A percentile compares a stretch with the other conserved stretches of the same genome.
These are phyloP conservation scores for Periconia macrospinosa DNA, from an alignment of 2,329 filamentous ascomycete genomes.

Conservation along the genomic window DNA sequence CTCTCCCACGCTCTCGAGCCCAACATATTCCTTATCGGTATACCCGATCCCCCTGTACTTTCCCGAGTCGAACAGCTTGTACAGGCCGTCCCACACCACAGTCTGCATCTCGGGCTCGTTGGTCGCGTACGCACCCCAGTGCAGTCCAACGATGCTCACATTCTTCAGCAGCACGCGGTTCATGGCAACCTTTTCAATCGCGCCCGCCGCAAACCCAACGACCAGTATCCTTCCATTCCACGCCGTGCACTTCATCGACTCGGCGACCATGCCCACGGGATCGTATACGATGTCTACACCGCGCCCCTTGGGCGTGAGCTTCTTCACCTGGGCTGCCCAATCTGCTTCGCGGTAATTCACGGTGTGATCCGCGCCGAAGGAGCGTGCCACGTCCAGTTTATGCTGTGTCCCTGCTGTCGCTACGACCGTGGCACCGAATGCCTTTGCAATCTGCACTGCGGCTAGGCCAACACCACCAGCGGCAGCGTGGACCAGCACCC, in stretches of 20 bases:
- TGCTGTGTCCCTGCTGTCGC: slow-evolving; percentile 81
- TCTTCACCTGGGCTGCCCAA: slow-evolving; percentile 71
- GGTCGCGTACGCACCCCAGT: slow-evolving; percentile 84
- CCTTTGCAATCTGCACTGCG: slow-evolving; percentile 92
- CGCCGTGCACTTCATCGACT: slow-evolving; percentile 84
- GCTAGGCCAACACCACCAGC: slow-evolving; percentile 90
- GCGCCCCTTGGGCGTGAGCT: slow-evolving; percentile 69
- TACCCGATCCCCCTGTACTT: slow-evolving; percentile 84
- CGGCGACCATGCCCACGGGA: slow-evolving; percentile 86
- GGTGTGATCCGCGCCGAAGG: slow-evolving; percentile 82
- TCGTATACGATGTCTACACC: slow-evolving; percentile 95
- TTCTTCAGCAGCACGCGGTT: slow-evolving; percentile 95
- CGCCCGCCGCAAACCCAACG: slow-evolving; percentile 83
- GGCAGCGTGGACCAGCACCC: slow-evolving; percentile 87
- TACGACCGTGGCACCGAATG: slow-evolving; percentile 87
- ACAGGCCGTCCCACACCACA: slow-evolving; percentile 80
- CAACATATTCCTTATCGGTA: slow-evolving; percentile 78
- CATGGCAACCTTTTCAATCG: slow-evolving; percentile 88
- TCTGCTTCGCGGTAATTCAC: slow-evolving; percentile 71
- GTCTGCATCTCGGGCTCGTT: slow-evolving; percentile 72
- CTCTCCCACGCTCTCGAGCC: slow-evolving; percentile 75
- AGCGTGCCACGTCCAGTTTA: slow-evolving; percentile 77
- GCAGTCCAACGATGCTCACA: slow-evolving; percentile 83
- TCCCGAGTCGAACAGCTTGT: slow-evolving; percentile 72
- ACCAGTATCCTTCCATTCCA: slow-evolving; percentile 91